phyloP scores from a whole-genome alignment of 768 basidiomycete species.

The Termitomyces sp. region DNA sequence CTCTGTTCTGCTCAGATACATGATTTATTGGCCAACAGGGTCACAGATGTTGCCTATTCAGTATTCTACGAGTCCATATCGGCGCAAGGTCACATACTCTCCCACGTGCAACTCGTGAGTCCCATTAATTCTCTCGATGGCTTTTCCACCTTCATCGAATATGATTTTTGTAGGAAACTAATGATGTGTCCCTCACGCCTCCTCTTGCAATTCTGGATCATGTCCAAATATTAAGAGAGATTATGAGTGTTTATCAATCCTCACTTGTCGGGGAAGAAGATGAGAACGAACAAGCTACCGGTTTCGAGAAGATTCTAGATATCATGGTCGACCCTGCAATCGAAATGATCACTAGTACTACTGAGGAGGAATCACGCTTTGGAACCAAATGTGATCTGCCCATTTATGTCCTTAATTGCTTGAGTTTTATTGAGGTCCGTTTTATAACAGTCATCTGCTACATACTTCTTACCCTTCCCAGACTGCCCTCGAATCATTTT shows the following conservation, averaged over 20 bases:
- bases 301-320: constrained; percentile 72
- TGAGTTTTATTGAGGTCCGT: constrained; percentile 75
- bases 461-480: constrained; percentile 19
- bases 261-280: constrained; percentile 65
- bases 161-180: constrained; percentile 40
- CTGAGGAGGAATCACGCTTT: constrained; percentile 52
- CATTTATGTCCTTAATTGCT: constrained; percentile 83
- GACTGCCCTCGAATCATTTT: constrained; percentile 61
- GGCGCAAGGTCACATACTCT: constrained; percentile 67
- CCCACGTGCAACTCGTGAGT: constrained; percentile 48
- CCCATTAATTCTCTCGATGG: not conserved
- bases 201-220: constrained; percentile 80
- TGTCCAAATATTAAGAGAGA: constrained; percentile 77
- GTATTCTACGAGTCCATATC: constrained; percentile 88
- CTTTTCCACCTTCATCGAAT: constrained; percentile 12
- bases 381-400: constrained; percentile 71
- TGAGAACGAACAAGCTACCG: constrained; percentile 29
- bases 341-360: constrained; percentile 62
- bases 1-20: not conserved
- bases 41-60: constrained; percentile 74
- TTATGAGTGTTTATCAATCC: constrained; percentile 84
- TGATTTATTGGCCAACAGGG: constrained; percentile 35
- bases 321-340: constrained; percentile 82
- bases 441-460: not conserved
- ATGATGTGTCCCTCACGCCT: constrained; percentile 68